Base-by-base conservation (phyloP, 2,329 filamentous ascomycete species). In the Microdochium trichocladiopsis region DNA sequence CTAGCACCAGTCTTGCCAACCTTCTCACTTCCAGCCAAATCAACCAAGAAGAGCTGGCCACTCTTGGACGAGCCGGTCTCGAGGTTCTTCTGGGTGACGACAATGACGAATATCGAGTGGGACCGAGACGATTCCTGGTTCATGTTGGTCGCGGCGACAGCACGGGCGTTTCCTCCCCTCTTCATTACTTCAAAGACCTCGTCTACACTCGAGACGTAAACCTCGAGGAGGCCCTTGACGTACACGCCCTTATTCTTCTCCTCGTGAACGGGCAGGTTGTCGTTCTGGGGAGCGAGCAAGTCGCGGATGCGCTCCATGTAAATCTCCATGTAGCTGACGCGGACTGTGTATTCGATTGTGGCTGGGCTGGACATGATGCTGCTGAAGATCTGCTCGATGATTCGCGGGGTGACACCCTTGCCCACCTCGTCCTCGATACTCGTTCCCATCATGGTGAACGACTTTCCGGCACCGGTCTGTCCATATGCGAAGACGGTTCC, bases 281-380 rank as follows among this genome's bases (percentile, higher is more conserved):
- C 93, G 71, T 97, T 96, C 55, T 92, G 88, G 11, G 94, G 94
- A 23, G 87, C 85, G 57, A 99, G 76, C 64, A 99, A 73, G 83
- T 99, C 94, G 63, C 93, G 84, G 69, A 99, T 97, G 61, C 88
- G 85, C 75, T 99, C 94, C 94, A 97, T 99, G 77, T 99, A 99
- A 58, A 99, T 97, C 72, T 99, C 94, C 92, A 99, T 96, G 72
- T 97, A 97, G 71, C 91, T 96, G 66, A 97, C 93, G 52, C 92
- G 85, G 51, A 99, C 93, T n/a, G 92, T 97, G 71, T 97, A 97
- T 72, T 97, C 94, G 68, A 97, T 96, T 60, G 90, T 95, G 63
- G 86, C 86, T 45, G 93, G 90, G 62, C 91, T 96, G 22, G 88
- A 84, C 72, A 96, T 79, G 69, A 97, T 97, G 72, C 89, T 95